Base-by-base conservation (phyloP, 2,329 filamentous ascomycete genomes). In the Fusarium nodosum region DNA sequence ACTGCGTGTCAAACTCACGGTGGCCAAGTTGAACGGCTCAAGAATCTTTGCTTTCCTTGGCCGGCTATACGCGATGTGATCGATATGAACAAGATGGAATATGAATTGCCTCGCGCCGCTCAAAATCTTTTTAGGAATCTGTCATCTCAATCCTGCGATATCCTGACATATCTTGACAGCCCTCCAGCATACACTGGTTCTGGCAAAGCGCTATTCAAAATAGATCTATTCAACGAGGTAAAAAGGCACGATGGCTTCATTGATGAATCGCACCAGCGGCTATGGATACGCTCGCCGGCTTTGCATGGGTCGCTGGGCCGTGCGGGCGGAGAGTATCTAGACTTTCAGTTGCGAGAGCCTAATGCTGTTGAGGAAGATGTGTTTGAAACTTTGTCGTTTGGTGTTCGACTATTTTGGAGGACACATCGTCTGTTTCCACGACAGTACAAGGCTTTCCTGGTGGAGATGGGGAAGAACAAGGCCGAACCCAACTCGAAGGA, bases 1-100 rank as follows among this genome's bases (percentile, higher is more conserved):
- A 30, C 54, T 34, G 55, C 66, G 5, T 68, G 65, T 3, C 26
- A 54, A 16, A 33, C 52, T 2, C 60, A 69, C 5, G 45, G 42
- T 3, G 15, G 41, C 6, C 45, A 44, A 10, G 20, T 51, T 1
- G 5, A 39, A 28, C 22, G 60, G 1, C 34, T 64, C 7, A 54
- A 69, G 24, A 68, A 53, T 12, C n/a, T 68, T 12, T 69, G 66
- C 41, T 69, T 68, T 7, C 66, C 66, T 6, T 68, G 66, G 66
- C 60, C 44, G 13, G 60, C 66, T 1, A 69, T 68, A 9, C 65
- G 66, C 16, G 65, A 68, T 41, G 42, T 61, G 8, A 51, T 68
- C 13, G 51, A 66, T 26, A 50, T 69, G 60, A 42, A 68, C 0
- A 52, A 36, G 13, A 52, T 69, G 66, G 31, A 64, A 22, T 39